Conservation (phyloP, 176 grass and related monocot species). For the Oryza glumipatula region DNA sequence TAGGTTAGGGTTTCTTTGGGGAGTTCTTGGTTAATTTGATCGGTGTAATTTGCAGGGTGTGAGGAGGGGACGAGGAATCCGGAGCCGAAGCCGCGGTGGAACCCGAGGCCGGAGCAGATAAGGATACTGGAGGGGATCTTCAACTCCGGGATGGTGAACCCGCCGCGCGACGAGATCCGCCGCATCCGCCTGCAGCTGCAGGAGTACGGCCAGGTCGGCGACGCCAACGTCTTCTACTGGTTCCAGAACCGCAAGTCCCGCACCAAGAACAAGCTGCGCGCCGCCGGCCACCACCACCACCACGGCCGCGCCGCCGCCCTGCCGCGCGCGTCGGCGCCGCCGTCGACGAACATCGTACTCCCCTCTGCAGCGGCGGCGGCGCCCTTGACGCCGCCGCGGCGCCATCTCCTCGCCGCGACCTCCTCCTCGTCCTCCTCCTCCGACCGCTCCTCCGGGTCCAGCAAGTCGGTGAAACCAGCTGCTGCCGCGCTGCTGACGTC, state of each 20-base stretch:
- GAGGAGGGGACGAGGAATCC: constrained; percentile 68
- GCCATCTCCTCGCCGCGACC: not conserved
- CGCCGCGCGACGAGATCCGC: constrained; percentile 89
- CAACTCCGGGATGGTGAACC: constrained; percentile 95
- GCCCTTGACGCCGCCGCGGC: constrained; percentile 33
- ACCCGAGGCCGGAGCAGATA: constrained; percentile 97
- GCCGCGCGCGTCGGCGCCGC: constrained; percentile 22
- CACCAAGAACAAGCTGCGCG: constrained; percentile 83
- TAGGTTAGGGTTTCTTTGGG: constrained; percentile 38
- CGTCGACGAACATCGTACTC: too few relatives aligned
- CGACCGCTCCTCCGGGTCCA: constrained; percentile 64
- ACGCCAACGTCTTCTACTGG: constrained; percentile 99
- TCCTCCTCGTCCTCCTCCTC: constrained; percentile 80
- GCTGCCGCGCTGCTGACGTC: not conserved
- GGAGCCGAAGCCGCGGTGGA: constrained; percentile 86
- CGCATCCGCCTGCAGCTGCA: constrained; percentile 92
- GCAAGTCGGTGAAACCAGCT: constrained; percentile 47
- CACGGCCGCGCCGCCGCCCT: constrained; percentile 13
- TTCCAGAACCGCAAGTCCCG: constrained; percentile 99
- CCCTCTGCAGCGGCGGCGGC: not conserved
- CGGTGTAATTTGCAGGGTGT: constrained; percentile 36
- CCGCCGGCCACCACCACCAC: constrained; percentile 4
- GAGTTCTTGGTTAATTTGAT: too few relatives aligned
- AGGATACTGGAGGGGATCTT: constrained; percentile 93
- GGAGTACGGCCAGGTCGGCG: constrained; percentile 86